Evolutionary conservation across 2,329 filamentous ascomycete genomes (phyloP), one percentile per base, ranked within the genome.

Genomic region (Talaromyces sp.): DNA sequence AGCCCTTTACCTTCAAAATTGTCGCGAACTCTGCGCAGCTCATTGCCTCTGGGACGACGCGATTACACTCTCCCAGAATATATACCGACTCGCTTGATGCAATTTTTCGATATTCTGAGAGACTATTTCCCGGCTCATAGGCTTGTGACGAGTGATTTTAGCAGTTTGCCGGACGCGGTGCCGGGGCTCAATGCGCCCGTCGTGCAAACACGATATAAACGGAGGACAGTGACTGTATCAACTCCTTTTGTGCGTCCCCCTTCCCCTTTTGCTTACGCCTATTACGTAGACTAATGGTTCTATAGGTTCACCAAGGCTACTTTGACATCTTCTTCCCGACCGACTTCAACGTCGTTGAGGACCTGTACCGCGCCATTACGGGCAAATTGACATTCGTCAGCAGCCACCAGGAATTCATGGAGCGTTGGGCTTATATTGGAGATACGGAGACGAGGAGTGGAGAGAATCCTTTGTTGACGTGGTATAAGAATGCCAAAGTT

Each of bases 291-390:
- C 19, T 41, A 60, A 61, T 33, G 6, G 14, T 7, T 43, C 47
- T 37, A 45, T 68, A 96, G 92, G 92, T 97, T 57, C 93, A 98
- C 76, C 96, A 99, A 81, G 96, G 95, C 54, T 98, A 97, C 79
- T 99, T 99, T 75, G 96, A 99, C 76, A 97, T 99, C 72, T 89
- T 99, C 75, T 99, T 99, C 81, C 95, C 95, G 0, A 99, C 95
- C 11, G 90, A 99, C 78, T 99, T 99, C 75, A 84, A 86, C 68
- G 89, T 96, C 70, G 90, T 95, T 79, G 93, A 98, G 78, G 89
- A 92, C 72, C 88, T 98, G 71, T 99, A 99, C 80, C 89, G 92
- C 64, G 92, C 92, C 67, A 88, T 98, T 71, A 99, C 95, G 0
- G 94, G 94, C 37, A 95, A 96, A 75, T 83, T 98, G 71, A 97